Percentiles rank a stretch among this genome's conserved stretches.
These are phyloP conservation scores for Lentinula edodes DNA, from an alignment of 768 basidiomycete species.

Conservation along the genomic window DNA sequence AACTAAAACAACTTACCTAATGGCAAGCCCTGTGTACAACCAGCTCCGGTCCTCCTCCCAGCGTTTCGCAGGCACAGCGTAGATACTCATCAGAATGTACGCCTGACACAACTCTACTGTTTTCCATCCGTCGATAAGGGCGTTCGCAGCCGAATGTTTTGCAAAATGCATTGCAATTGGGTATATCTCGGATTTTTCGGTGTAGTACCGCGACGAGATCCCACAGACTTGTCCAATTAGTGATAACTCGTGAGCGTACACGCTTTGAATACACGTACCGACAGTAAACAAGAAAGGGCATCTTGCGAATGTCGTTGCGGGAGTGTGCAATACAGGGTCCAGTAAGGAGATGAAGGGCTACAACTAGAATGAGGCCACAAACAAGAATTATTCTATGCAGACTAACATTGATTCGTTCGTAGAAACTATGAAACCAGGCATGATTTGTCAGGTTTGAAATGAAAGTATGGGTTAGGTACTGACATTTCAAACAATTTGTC, in stretches of 20 bases:
- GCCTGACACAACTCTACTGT: constrained; percentile 89
- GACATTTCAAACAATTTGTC: constrained; percentile 83
- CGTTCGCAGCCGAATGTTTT: constrained; percentile 74
- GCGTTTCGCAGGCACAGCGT: constrained; percentile 69
- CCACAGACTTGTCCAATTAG: constrained; percentile 58
- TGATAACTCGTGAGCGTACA: background rate
- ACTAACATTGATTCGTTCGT: constrained; percentile 61
- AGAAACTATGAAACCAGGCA: constrained; percentile 45
- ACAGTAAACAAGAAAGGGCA: constrained; percentile 92
- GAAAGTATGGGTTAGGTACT: constrained; percentile 20
- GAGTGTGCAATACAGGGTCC: constrained; percentile 77
- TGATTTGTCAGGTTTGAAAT: background rate
- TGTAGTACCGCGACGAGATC: constrained; percentile 75
- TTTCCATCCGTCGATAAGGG: constrained; percentile 76
- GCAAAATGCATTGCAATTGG: constrained; percentile 88
- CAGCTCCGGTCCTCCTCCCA: constrained; percentile 93
- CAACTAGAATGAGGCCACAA: constrained; percentile 2
- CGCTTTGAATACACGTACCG: constrained; percentile 36
- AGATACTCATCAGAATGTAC: constrained; percentile 83
- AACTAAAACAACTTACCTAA: constrained; percentile 40
- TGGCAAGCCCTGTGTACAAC: constrained; percentile 84
- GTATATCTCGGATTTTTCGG: constrained; percentile 78
- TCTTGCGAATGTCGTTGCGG: constrained; percentile 71
- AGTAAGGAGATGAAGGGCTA: constrained; percentile 70
- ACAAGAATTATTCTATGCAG: background rate